These are phyloP conservation scores for Cantharellus cinnabarinus DNA, from an alignment of 768 basidiomycete genomes.

Conservation along the genomic window DNA sequence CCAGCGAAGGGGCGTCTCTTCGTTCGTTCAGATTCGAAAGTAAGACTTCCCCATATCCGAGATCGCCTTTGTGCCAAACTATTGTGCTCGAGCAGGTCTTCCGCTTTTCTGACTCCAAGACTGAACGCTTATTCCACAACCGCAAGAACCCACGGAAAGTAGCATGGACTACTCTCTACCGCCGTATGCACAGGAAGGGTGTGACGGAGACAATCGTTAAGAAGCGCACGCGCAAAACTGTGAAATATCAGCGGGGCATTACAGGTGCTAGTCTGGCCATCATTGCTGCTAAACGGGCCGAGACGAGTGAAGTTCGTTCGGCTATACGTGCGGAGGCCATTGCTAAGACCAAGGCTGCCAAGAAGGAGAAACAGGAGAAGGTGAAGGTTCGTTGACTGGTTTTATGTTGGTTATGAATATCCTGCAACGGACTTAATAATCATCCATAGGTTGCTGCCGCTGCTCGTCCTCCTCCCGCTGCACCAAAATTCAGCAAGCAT, in stretches of 20 bases:
- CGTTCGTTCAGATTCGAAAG: constrained; percentile 92
- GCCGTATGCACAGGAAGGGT: constrained; percentile 99
- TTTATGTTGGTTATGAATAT: neutral
- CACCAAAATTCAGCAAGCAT: constrained; percentile 83
- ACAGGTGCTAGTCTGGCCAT: constrained; percentile 86
- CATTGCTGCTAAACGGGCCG: constrained; percentile 83
- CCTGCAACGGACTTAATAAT: neutral
- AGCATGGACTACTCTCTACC: constrained; percentile 87
- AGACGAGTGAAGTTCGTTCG: constrained; percentile 65
- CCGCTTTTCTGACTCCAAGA: constrained; percentile 88
- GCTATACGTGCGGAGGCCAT: constrained; percentile 74
- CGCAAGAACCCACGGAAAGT: constrained; percentile 99
- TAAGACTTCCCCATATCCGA: constrained; percentile 13
- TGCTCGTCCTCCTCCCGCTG: constrained; percentile 14
- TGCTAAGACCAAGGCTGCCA: constrained; percentile 85
- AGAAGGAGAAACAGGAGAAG: constrained; percentile 95
- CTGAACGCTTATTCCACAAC: constrained; percentile 90
- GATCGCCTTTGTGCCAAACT: neutral
- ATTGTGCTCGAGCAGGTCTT: constrained; percentile 41
- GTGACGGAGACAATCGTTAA: constrained; percentile 97
- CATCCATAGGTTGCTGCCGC: constrained; percentile 7
- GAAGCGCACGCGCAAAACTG: constrained; percentile 91
- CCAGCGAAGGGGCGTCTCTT: constrained; percentile 92
- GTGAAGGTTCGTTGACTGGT: constrained; percentile 13
- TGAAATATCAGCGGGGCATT: constrained; percentile 96